Evolutionary conservation across 1,284 basidiomycete genomes (phyloP), one percentile per base, ranked within the genome.

Genomic region (Peniophora sp.): DNA sequence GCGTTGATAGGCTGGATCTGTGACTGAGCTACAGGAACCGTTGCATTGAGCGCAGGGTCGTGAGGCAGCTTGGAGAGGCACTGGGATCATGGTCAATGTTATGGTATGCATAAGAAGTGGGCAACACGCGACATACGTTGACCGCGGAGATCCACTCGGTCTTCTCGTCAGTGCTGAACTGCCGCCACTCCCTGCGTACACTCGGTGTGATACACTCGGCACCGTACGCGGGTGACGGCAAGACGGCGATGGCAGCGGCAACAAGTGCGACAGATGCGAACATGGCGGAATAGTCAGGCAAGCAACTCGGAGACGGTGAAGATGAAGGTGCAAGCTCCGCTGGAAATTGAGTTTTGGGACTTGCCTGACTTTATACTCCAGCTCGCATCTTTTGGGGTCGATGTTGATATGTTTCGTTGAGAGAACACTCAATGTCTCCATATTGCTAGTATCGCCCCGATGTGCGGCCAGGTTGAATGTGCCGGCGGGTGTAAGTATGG

Each of bases 141-240:
- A 63, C 58, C 19, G 63, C 63, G 10, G 51, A 44, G 25, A 64
- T 61, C 59, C 61, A 65, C 2, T 57, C 57, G 8, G 53, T 52
- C 41, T 55, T 58, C 44, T 64, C 58, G 2, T 27, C 16, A 1
- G 39, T 23, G n/a, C 48, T 53, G 14, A 65, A 51, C 44, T 48
- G 52, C 23, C 63, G 55, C 63, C 63, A 64, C 47, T 65, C 63
- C 48, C 48, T 58, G 41, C 63, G 56, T 35, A 64, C 48, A 2
- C 52, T 48, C 3, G 63, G 63, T 3, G 57, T 50, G 1, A 49
- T 53, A 50, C 63, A 63, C n/a, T 41, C 19, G 8, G 38, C 38
- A 8, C n/a, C 38, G 38, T 17, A 41, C n/a, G n/a, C 38, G 16
- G 38, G 38, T 8, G 38, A 41, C n/a, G 38, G n/a, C 8, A 41